These are phyloP conservation scores for Ambrosia trifida DNA, from an alignment of 129 eudicot genomes.

Conservation along the genomic window DNA sequence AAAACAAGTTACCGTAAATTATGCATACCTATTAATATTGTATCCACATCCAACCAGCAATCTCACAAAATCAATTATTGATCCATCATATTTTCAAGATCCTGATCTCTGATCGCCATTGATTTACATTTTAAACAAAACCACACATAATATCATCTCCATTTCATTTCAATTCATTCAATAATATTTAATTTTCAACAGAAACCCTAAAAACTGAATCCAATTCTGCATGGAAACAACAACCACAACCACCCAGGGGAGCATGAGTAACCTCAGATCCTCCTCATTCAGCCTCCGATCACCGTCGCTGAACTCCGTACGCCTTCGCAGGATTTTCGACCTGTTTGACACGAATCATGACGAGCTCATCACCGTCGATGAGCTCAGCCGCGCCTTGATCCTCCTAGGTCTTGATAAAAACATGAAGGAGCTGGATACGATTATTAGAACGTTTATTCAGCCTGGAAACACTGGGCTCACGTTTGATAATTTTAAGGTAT, in stretches of 20 bases:
- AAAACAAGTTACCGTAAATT: conserved; percentile 16
- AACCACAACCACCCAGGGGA: conserved; percentile 18
- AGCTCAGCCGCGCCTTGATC: conserved; percentile 69
- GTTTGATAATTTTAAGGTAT: conserved; percentile 59
- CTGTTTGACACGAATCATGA: conserved; percentile 72
- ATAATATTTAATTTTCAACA: conserved; percentile 11
- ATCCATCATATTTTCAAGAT: conserved; percentile 18
- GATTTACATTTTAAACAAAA: background rate
- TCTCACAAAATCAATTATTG: conserved; percentile 24
- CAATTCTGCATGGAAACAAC: background rate
- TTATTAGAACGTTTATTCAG: conserved; percentile 49
- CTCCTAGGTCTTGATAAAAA: conserved; percentile 70
- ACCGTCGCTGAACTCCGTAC: conserved; percentile 72
- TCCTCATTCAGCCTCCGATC: conserved; percentile 57
- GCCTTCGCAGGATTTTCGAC: conserved; percentile 81
- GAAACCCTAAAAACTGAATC: conserved; percentile 14
- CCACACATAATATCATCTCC: conserved; percentile 1
- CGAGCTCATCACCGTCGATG: conserved; percentile 60
- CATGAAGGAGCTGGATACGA: conserved; percentile 47
- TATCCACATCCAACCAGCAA: conserved; percentile 33
- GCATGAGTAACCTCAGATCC: conserved; percentile 24
- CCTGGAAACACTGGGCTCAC: conserved; percentile 61
- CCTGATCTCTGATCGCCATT: conserved; percentile 33
- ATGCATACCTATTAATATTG: conserved; percentile 3
- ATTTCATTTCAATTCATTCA: background rate